These are phyloP conservation scores for Podochytrium sp. DNA, from an alignment of 192 early-diverging fungal genomes.

Conservation along the genomic window DNA sequence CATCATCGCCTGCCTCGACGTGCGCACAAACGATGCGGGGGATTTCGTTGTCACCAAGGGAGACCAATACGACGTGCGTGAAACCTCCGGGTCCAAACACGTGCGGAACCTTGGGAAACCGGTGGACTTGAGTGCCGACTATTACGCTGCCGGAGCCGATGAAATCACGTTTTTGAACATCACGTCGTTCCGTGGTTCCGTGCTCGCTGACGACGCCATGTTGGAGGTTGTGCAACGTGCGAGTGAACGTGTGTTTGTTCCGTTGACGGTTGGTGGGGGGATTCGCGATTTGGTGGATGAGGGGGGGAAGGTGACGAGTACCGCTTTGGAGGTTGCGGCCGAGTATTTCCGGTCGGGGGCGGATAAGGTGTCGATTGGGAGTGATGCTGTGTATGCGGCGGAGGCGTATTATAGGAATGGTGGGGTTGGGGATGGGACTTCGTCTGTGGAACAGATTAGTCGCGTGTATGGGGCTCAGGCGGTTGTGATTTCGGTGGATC, in stretches of 20 bases:
- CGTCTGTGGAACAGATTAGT: conserved; percentile 95
- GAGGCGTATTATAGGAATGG: conserved; percentile 75
- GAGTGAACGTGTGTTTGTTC: conserved; percentile 95
- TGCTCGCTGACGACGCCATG: conserved; percentile 93
- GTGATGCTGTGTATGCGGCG: conserved; percentile 98
- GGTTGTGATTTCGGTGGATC: conserved; percentile 98
- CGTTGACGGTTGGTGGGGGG: conserved; percentile 98
- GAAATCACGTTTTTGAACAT: conserved; percentile 99
- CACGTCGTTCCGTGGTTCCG: conserved; percentile 93
- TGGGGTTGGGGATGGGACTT: conserved; percentile 61
- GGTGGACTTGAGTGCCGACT: conserved; percentile 87
- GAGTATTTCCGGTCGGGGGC: conserved; percentile 99
- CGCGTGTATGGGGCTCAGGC: conserved; percentile 95
- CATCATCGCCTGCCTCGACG: conserved; percentile 97
- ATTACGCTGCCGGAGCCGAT: conserved; percentile 96
- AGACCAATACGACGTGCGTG: conserved; percentile 98
- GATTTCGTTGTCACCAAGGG: conserved; percentile 99
- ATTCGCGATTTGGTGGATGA: conserved; percentile 92
- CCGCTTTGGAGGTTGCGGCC: conserved; percentile 96
- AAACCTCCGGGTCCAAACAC: conserved; percentile 60
- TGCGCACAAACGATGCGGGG: conserved; percentile 94
- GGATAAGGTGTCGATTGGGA: conserved; percentile 99
- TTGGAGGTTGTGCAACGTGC: conserved; percentile 87
- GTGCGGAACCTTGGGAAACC: conserved; percentile 98
- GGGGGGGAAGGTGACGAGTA: conserved; percentile 48